phyloP scores from a whole-genome alignment of 1,139 yeast species.

The Yamadazyma epiphylla region DNA sequence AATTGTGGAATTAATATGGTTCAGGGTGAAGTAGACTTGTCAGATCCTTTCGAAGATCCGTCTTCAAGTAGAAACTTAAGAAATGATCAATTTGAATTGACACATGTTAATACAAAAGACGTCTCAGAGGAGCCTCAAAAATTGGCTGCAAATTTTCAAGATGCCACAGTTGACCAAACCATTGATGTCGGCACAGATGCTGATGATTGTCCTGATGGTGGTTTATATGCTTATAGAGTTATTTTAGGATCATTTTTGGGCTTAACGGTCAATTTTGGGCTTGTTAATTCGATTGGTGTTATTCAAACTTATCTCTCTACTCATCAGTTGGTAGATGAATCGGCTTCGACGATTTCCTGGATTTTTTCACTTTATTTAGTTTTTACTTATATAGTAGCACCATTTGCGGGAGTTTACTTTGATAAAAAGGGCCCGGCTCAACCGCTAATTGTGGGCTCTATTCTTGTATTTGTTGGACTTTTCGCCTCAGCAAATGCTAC shows the following conservation, averaged over 20 bases:
- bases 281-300: slow-evolving; percentile 57
- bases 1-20: too few species aligned
- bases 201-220: slow-evolving; percentile 59
- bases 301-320: slow-evolving; percentile 54
- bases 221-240: slow-evolving; percentile 51
- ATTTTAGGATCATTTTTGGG: slow-evolving; percentile 63
- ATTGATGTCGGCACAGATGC: too few species aligned
- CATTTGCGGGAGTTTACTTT: slow-evolving; percentile 59
- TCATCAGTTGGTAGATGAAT: slow-evolving; percentile 42
- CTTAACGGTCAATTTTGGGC: slow-evolving; percentile 57
- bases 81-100: too few species aligned
- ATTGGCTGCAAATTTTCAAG: slow-evolving; percentile 2
- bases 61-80: too few species aligned
- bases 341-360: slow-evolving; percentile 55
- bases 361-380: slow-evolving; percentile 57
- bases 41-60: too few species aligned
- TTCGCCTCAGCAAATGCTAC: slow-evolving; percentile 51
- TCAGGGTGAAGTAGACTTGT: too few species aligned
- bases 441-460: slow-evolving; percentile 44
- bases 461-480: slow-evolving; percentile 45
- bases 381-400: slow-evolving; percentile 54
- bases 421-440: slow-evolving; percentile 52
- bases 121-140: too few species aligned
- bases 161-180: too few species aligned
- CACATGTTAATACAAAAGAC: too few species aligned